Evolutionary conservation across 192 early-diverging fungal genomes (phyloP).

Genomic region (Obelidium mucronatum): DNA sequence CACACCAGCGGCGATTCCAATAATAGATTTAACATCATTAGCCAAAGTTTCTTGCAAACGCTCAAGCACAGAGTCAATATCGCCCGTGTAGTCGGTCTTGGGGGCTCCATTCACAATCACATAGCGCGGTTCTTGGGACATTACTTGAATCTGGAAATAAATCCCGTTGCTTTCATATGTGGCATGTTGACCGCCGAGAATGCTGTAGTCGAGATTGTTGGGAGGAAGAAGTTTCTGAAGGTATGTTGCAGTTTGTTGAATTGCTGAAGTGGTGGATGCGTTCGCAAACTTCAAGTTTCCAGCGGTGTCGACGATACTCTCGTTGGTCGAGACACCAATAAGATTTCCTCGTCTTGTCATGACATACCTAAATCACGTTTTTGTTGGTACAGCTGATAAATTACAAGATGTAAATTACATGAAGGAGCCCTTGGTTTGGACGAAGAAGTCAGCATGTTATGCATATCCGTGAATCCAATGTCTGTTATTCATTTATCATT

Average conservation of each 20-base stretch:
- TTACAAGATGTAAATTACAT: too few species aligned
- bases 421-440: slow-evolving; percentile 5
- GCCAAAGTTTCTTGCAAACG: neutral
- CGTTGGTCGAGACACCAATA: slow-evolving; percentile 15
- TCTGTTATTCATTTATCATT: neutral
- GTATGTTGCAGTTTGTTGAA: neutral
- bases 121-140: neutral
- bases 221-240: neutral
- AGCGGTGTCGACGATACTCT: neutral
- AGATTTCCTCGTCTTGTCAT: slow-evolving; percentile 6
- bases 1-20: neutral
- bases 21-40: neutral
- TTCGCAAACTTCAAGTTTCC: slow-evolving; percentile 1
- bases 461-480: slow-evolving; percentile 18
- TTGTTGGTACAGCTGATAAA: too few species aligned
- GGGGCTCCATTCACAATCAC: slow-evolving; percentile 31
- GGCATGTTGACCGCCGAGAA: neutral
- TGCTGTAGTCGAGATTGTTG: neutral
- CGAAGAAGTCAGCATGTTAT: neutral
- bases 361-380: too few species aligned
- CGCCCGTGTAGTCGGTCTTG: slow-evolving; percentile 13
- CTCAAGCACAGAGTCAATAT: slow-evolving; percentile 12
- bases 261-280: neutral
- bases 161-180: neutral
- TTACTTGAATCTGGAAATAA: neutral